Evolutionary conservation across 2,329 filamentous ascomycete genomes (phyloP).

Genomic region (Talaromyces marneffei): DNA sequence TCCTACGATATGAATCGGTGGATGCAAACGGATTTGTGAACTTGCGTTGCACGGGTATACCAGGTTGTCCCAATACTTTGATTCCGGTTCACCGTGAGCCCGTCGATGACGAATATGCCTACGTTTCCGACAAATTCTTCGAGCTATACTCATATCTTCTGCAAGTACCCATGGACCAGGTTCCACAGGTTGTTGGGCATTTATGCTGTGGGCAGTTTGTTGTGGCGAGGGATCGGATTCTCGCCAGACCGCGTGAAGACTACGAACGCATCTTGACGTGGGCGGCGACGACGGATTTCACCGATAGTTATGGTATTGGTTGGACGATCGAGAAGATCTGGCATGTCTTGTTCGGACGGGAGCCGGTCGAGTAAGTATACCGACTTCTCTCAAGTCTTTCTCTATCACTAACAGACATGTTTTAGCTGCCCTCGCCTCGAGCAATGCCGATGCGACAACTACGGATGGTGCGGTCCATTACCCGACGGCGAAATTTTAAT

Average conservation of each 20-base stretch:
- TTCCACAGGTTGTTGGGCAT: slow-evolving; percentile 26
- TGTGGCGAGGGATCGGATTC: slow-evolving; percentile 28
- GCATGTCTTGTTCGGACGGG: slow-evolving; percentile 30
- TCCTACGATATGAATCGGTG: slow-evolving; percentile 34
- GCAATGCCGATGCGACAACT: slow-evolving; percentile 27
- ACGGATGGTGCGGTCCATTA: slow-evolving; percentile 28
- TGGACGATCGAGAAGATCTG: slow-evolving; percentile 30
- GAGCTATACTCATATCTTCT: slow-evolving; percentile 13
- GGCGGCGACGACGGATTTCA: slow-evolving; percentile 26
- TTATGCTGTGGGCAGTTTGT: slow-evolving; percentile 34
- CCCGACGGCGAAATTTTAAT: slow-evolving; percentile 21
- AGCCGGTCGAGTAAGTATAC: slow-evolving; percentile 22
- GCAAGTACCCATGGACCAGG: slow-evolving; percentile 16
- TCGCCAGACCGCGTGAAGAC: slow-evolving; percentile 22
- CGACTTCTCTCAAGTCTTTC: too few species aligned
- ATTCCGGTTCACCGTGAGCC: slow-evolving; percentile 26
- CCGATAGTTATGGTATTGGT: slow-evolving; percentile 27
- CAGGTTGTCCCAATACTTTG: slow-evolving; percentile 38
- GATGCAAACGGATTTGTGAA: slow-evolving; percentile 36
- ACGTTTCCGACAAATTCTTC: slow-evolving; percentile 11
- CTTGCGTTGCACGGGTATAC: slow-evolving; percentile 32
- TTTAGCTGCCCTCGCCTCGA: slow-evolving; percentile 25
- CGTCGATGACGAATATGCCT: slow-evolving; percentile 20
- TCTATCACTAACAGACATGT: neutral
- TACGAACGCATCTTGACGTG: slow-evolving; percentile 31